Conservation (phyloP, 768 basidiomycete species). For the Xerocomellus intermedius region DNA sequence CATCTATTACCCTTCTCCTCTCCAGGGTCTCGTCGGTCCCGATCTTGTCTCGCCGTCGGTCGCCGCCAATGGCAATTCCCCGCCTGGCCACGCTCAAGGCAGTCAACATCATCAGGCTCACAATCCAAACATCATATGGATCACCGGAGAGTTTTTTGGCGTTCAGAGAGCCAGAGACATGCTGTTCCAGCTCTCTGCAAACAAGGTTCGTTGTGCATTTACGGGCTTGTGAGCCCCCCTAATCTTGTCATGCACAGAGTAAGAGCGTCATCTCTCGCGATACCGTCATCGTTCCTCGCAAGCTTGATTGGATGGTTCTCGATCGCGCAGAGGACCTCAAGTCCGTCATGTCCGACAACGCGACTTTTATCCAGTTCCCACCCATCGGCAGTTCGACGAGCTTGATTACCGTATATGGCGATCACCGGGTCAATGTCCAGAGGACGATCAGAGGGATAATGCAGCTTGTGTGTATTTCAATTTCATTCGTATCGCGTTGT, state of each 20-base stretch:
- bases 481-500: conserved; percentile 20
- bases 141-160: conserved; percentile 96
- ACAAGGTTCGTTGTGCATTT: conserved; percentile 55
- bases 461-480: conserved; percentile 69
- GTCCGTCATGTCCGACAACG: conserved; percentile 93
- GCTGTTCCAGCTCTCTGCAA: conserved; percentile 83
- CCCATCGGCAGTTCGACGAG: conserved; percentile 90
- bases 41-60: conserved; percentile 47
- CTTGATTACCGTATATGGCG: conserved; percentile 90
- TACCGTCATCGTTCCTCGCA: conserved; percentile 91
- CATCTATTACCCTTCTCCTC: conserved; percentile 88
- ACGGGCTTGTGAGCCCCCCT: not conserved
- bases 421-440: conserved; percentile 91
- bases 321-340: conserved; percentile 93
- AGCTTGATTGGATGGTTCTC: conserved; percentile 98
- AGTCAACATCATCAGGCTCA: conserved; percentile 40
- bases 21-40: conserved; percentile 81
- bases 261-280: conserved; percentile 90
- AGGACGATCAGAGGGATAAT: conserved; percentile 92
- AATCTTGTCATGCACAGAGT: conserved; percentile 47
- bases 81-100: conserved; percentile 22
- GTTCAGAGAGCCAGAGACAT: conserved; percentile 95
- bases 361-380: conserved; percentile 93
- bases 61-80: conserved; percentile 34
- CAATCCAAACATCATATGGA: conserved; percentile 82